phyloP scores from a whole-genome alignment of 176 grass and related monocot genomes.

The Dendrocalamus sinicus region DNA sequence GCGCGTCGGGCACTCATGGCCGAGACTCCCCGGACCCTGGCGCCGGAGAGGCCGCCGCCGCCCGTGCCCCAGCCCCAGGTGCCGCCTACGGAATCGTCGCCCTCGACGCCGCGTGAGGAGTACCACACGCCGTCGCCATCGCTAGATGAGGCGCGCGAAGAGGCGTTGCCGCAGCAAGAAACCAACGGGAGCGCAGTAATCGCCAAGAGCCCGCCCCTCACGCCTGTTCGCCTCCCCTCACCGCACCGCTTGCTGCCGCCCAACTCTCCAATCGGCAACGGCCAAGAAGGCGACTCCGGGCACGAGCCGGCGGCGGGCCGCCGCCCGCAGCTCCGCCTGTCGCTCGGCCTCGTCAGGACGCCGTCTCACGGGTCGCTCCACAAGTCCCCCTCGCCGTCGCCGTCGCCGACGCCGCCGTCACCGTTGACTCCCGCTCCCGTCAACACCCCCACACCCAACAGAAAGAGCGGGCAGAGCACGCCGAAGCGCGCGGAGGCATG shows the following conservation, averaged over 20 bases:
- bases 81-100: slow-evolving; percentile 21
- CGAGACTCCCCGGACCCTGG: slow-evolving; percentile 36
- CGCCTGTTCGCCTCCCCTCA: slow-evolving; percentile 37
- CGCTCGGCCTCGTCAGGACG: slow-evolving; percentile 50
- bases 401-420: slow-evolving; percentile 41
- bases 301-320: not conserved
- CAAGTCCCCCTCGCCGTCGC: slow-evolving; percentile 33
- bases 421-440: slow-evolving; percentile 30
- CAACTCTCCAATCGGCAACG: not conserved
- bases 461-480: slow-evolving; percentile 42
- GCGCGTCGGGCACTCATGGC: slow-evolving; percentile 22
- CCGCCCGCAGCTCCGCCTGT: slow-evolving; percentile 36
- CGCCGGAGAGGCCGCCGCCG: slow-evolving; percentile 51
- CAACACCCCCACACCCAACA: not conserved
- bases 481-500: slow-evolving; percentile 44
- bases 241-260: not conserved
- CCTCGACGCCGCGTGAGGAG: slow-evolving; percentile 44
- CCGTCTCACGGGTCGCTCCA: slow-evolving; percentile 46
- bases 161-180: slow-evolving; percentile 27
- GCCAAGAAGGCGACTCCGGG: not conserved
- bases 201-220: slow-evolving; percentile 51
- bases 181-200: not conserved
- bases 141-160: slow-evolving; percentile 44
- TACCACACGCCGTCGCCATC: slow-evolving; percentile 55
- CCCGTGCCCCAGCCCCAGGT: slow-evolving; percentile 24